These are phyloP conservation scores for Anthracocystis walkeri DNA, from an alignment of 1,284 basidiomycete genomes.

Conservation along the genomic window DNA sequence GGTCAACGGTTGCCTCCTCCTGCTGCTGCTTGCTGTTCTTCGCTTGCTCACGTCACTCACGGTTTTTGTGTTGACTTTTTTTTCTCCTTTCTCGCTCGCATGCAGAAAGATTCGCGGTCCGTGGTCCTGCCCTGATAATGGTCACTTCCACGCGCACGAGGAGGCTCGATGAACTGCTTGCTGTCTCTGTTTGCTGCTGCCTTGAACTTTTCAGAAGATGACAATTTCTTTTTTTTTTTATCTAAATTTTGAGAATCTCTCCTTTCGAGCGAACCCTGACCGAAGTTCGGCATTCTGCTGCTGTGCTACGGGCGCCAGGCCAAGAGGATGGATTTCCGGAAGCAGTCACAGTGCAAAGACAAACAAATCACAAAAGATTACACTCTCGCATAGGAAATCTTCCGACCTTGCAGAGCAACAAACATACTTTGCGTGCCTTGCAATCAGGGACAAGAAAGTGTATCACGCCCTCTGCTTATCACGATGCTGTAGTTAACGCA, in stretches of 20 bases:
- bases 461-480: neutral
- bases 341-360: slow-evolving; percentile 3
- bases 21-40: neutral
- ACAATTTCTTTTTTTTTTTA: slow-evolving; percentile 3
- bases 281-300: slow-evolving; percentile 30
- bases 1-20: neutral
- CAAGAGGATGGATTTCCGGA: neutral
- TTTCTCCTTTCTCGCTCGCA: neutral
- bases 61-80: slow-evolving; percentile 1
- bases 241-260: neutral
- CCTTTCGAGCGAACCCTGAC: slow-evolving; percentile 32
- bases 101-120: slow-evolving; percentile 4
- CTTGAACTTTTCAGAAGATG: slow-evolving; percentile 9
- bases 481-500: neutral
- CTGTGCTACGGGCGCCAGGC: slow-evolving; percentile 23
- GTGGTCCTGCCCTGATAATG: neutral
- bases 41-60: slow-evolving; percentile 1
- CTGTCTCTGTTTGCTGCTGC: neutral
- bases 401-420: slow-evolving; percentile 9
- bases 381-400: neutral
- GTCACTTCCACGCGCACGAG: slow-evolving; percentile 4
- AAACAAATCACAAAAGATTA: too few relatives aligned
- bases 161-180: neutral
- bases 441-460: too few relatives aligned
- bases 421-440: neutral